These are phyloP conservation scores for Nitzschia sp. DNA, from an alignment of 108 stramenopile genomes.

Conservation along the genomic window DNA sequence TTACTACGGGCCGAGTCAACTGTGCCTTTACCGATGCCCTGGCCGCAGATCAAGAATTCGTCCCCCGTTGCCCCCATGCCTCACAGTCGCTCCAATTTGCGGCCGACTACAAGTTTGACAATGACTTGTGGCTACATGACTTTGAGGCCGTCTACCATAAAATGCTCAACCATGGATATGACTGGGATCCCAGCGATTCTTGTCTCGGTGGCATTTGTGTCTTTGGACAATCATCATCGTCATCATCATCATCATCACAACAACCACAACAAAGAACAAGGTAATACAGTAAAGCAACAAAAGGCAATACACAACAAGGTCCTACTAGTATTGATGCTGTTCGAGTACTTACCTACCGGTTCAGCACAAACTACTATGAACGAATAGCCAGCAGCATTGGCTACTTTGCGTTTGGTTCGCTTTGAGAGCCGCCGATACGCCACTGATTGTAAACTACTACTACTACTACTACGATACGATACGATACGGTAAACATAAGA, in stretches of 20 bases:
- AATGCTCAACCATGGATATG: background rate
- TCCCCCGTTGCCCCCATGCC: background rate
- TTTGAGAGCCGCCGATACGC: too few relatives aligned
- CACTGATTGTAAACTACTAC: too few relatives aligned
- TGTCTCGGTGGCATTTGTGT: background rate
- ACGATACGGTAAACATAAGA: too few relatives aligned
- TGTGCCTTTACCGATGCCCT: background rate
- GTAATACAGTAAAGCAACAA: background rate
- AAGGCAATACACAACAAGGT: background rate
- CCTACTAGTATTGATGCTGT: background rate
- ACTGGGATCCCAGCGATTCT: background rate
- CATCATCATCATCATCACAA: background rate
- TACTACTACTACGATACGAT: too few relatives aligned
- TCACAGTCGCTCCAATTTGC: background rate
- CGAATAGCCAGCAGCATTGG: too few relatives aligned
- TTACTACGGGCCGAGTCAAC: background rate
- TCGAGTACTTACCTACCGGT: background rate
- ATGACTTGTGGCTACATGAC: background rate
- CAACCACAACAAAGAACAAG: background rate
- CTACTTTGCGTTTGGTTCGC: too few relatives aligned
- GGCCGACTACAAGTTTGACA: background rate
- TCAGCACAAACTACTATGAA: too few relatives aligned
- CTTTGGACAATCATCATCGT: background rate
- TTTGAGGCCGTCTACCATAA: background rate
- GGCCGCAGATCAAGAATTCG: background rate